These are phyloP conservation scores for Elsinoe arachidis DNA, from an alignment of 2,329 filamentous ascomycete species.

Conservation along the genomic window DNA sequence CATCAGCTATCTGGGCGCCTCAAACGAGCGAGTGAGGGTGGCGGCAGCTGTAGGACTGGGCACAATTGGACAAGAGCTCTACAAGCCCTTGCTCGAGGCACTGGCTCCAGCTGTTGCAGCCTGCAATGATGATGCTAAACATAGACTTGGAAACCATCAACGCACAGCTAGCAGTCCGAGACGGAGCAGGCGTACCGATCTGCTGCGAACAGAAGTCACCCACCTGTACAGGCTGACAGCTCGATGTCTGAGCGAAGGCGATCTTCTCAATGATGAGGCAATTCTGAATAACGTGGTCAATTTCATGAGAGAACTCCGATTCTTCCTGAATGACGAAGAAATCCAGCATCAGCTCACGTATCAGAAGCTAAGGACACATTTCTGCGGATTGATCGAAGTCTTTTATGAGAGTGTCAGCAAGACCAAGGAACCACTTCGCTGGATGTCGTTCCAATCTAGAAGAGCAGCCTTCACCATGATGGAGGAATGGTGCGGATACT, in stretches of 20 bases:
- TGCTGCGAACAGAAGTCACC: slow-evolving; percentile 85
- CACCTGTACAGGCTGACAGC: slow-evolving; percentile 93
- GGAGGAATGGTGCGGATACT: slow-evolving; percentile 99
- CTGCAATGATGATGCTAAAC: slow-evolving; percentile 82
- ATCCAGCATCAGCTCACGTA: slow-evolving; percentile 94
- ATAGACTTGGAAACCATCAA: slow-evolving; percentile 66
- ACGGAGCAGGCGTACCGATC: slow-evolving; percentile 73
- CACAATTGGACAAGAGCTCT: slow-evolving; percentile 90
- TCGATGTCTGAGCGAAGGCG: slow-evolving; percentile 70
- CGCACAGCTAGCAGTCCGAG: slow-evolving; percentile 74
- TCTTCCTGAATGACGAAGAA: slow-evolving; percentile 90
- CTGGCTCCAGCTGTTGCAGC: slow-evolving; percentile 76
- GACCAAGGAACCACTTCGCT: slow-evolving; percentile 74
- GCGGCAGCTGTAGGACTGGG: slow-evolving; percentile 87
- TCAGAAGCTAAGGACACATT: slow-evolving; percentile 82
- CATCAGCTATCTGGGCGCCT: slow-evolving; percentile 74
- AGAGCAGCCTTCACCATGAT: slow-evolving; percentile 94
- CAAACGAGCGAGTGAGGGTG: slow-evolving; percentile 72
- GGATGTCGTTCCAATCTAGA: slow-evolving; percentile 95
- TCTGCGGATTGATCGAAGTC: slow-evolving; percentile 87
- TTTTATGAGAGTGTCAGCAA: slow-evolving; percentile 85
- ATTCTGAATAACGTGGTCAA: slow-evolving; percentile 79
- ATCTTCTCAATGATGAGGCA: slow-evolving; percentile 71
- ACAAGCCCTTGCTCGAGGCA: slow-evolving; percentile 81
- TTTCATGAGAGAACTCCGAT: slow-evolving; percentile 84